Evolutionary conservation across 2,329 filamentous ascomycete species (phyloP), one percentile per base, ranked within the genome.

Genomic region (Hortaea sp.): DNA sequence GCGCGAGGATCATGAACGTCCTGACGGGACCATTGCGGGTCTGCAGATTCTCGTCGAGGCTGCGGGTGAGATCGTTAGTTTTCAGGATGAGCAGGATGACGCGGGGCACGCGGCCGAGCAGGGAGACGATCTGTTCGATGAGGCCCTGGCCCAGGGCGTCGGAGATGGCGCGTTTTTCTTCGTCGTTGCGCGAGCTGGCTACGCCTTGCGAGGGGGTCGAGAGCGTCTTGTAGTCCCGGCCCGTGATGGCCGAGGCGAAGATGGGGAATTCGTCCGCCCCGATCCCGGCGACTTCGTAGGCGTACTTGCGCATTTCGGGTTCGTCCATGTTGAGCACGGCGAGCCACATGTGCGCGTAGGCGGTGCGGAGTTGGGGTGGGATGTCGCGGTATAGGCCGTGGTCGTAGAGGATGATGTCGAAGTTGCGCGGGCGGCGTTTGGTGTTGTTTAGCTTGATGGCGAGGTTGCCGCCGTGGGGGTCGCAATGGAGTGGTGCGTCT

Each of bases 341-440:
- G 7, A 98, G 80, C 92, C 92, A 98, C 63, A 98, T 84, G 66
- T 95, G 94, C 44, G 92, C 92, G 59, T 98, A 98, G 12, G 84
- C 86, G 27, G 88, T 80, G 44, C 88, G 82, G 29, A 95, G 69
- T 1, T 79, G 69, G 47, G 81, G 72, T 0, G 89, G 86, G 44
- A 97, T 97, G 56, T 94, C 87, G 48, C 94, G 85, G 67, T 98
- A 98, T 2, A 98, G 75, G 2, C 92, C 94, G 65, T 98, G 92
- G 62, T 98, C 92, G 69, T 98, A 98, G 3, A 98, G 76, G 46
- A 98, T 84, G 45, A 98, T 78, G 63, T 98, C 92, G 61, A 98
- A 98, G 65, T 97, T 97, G 35, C 60, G 52, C 7, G 81, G 75
- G 48, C 72, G 71, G 35, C 75, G 70, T 32, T 77, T 73, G 11